Evolutionary conservation across 306 rosid species (phyloP), one percentile per base, ranked within the genome.

Genomic region (Datisca glomerata): DNA sequence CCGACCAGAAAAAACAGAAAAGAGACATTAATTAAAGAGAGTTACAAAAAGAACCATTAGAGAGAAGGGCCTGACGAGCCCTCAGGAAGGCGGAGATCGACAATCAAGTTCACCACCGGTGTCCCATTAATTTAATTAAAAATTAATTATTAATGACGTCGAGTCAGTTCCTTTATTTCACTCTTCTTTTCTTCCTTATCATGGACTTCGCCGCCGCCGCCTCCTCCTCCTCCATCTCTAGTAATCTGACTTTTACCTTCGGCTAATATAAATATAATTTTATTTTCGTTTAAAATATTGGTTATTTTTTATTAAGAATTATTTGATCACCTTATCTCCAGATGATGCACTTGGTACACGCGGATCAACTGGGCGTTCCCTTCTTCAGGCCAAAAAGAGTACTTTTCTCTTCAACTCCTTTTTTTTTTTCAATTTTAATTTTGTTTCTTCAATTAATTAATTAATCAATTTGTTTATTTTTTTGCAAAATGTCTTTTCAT

Each of bases 301-400:
- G 4, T 40, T 43, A 0, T 43, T 1, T 5, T 8, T 7, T 12
- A 5, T 12, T 11, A 8, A 8, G 7, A 35, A 8, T 24, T 9
- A 6, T 21, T 36, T 11, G 0, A 18, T 36, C 21, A 28, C 34
- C 24, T 3, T 0, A 17, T 4, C 10, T 32, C 24, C 66, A 84
- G 97, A 79, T 63, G 55, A 43, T 8, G 42, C 70, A 24, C 75
- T 80, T 45, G 61, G 41, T 1, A 33, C 72, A 8, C 69, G 40
- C 40, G 45, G 15, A 56, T 47, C 64, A 21, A 45, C 44, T 1
- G 67, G 75, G 4, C 95, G 95, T 46, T 61, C 81, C 57, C 98
- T 89, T 46, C 86, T 89, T 32, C 95, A 89, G 57, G 63, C 74
- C 49, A 59, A 51, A 68, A 71, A 72, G 66, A 42, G 98, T 89